Evolutionary conservation across 352 stramenopile genomes (phyloP), one percentile per base, ranked within the genome.

Genomic region (Phytophthora capsici): DNA sequence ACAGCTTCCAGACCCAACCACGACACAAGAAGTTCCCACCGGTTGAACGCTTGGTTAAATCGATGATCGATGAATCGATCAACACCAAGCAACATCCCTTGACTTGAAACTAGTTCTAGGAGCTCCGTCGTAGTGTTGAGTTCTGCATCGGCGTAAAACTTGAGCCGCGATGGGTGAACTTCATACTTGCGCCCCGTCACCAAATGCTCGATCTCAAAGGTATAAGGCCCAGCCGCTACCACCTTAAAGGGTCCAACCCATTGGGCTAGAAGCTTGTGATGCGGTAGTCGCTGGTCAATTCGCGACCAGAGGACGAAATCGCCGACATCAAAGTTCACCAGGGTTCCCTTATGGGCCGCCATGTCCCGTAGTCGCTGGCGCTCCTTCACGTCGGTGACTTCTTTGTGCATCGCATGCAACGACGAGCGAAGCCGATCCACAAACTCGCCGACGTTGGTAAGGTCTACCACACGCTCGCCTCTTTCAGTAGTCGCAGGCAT

Each of bases 271-370:
- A 63, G 6, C 43, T 62, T 63, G 23, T 37, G 17, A 4, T 19
- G 17, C 3, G 43, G 26, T 3, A 61, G 28, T 0, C 20, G 19
- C 9, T 63, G 44, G 16, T 63, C 23, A 17, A 63, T 32, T 9
- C 55, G 14, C 10, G 56, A 44, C 45, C 56, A 57, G 10, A 63
- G 19, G 10, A 63, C 44, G 38, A 50, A 63, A 12, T 63, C 43
- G 8, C 22, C 22, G 5, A 49, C 43, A 7, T 49, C 13, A 34
- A 49, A 32, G 13, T 49, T 49, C 20, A 22, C 28, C 20, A 4
- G 4, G 0, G 10, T 32, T 12, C 13, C 12, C 17, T 49, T 49
- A 10, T 49, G 20, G 2, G 10, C 4, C 9, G 9, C 5, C 43
- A 49, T 49, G 10, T 34, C 10, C 12, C 12, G 22, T 4, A 34